Percentiles rank a stretch among this genome's conserved stretches.
phyloP scores from a whole-genome alignment of 257 asterid species.

The Dorcoceras hygrometricum region DNA sequence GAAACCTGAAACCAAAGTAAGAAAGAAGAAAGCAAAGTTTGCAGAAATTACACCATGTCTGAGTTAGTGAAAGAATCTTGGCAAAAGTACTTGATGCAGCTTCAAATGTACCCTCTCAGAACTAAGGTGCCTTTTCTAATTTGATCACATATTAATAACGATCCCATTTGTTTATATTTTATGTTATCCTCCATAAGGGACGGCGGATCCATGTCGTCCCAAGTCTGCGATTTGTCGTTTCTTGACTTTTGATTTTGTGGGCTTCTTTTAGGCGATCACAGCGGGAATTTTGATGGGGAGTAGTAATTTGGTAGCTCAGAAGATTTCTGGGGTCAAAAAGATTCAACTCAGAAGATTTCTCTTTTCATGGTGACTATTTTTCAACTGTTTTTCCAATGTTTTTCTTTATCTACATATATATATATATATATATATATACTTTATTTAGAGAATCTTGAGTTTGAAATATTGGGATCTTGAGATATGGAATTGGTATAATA shows the following conservation, averaged over 20 bases:
- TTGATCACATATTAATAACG: no score
- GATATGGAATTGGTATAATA: background rate
- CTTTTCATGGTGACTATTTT: slow-evolving; percentile 28
- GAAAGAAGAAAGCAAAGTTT: no score
- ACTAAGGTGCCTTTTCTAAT: slow-evolving; percentile 42
- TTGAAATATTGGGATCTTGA: no score
- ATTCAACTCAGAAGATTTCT: slow-evolving; percentile 32
- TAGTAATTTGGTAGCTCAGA: slow-evolving; percentile 39
- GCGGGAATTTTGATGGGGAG: slow-evolving; percentile 37
- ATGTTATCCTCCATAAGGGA: background rate
- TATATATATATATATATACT: no score
- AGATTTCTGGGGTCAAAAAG: slow-evolving; percentile 32
- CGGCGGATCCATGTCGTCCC: no score
- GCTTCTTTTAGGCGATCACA: slow-evolving; percentile 26
- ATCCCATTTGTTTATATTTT: background rate
- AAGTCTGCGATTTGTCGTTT: background rate
- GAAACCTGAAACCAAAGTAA: no score
- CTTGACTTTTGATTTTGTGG: background rate
- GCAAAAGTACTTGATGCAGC: slow-evolving; percentile 27
- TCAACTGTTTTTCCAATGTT: no score
- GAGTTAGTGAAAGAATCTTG: slow-evolving; percentile 30
- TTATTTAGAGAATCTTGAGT: no score
- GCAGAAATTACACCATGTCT: slow-evolving; percentile 14
- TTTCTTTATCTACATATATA: no score
- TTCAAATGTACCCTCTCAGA: slow-evolving; percentile 35